Base-by-base conservation (phyloP, 192 early-diverging fungal species). In the Funneliformis geosporum region DNA sequence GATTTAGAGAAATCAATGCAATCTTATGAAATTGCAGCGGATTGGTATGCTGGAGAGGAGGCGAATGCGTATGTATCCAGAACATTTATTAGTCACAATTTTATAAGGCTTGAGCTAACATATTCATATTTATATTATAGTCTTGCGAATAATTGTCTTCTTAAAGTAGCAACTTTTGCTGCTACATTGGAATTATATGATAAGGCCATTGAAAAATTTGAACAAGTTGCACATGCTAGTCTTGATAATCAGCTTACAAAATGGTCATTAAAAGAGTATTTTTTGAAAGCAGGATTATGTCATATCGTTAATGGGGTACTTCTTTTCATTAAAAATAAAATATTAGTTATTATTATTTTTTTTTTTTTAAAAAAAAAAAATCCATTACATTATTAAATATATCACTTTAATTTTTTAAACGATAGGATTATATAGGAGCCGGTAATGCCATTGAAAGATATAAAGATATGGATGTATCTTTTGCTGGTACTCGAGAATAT, bases 221-320 rank as follows among this genome's bases (percentile, higher is more conserved):
- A 99, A 84, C 81, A 84, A 28, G 93, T 98, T 4, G 98, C 96
- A 4, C 87, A 86, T 50, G 91, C 90, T 72, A 91, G 91, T 64
- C 80, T 98, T 81, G 96, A 97, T 83, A 95, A 96, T 83, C 90
- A 93, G 71, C 88, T 99, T 38, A 94, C 96, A 68, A 95, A 96
- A 83, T 99, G 96, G 94, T 97, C 96, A 23, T 84, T 99, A 33
- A 94, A 96, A 75, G 97, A 99, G 73, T 97, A 98, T 88, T 94
- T 99, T 76, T 88, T 99, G 83, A 99, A 99, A 84, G 95, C 97
- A 14, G 96, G 93, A 21, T 83, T 99, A 73, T 99, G 97, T 80
- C 90, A 94, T 74, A 86, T 99, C 64, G 94, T 93, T 74, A 89
- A 92, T 55, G 88, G 87, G 64, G 92, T 94, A 87, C 33, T 33